Percentiles rank a stretch among this genome's conserved stretches.
Evolutionary conservation across 2,329 filamentous ascomycete genomes (phyloP).

Genomic region (Verticillium alfalfae): DNA sequence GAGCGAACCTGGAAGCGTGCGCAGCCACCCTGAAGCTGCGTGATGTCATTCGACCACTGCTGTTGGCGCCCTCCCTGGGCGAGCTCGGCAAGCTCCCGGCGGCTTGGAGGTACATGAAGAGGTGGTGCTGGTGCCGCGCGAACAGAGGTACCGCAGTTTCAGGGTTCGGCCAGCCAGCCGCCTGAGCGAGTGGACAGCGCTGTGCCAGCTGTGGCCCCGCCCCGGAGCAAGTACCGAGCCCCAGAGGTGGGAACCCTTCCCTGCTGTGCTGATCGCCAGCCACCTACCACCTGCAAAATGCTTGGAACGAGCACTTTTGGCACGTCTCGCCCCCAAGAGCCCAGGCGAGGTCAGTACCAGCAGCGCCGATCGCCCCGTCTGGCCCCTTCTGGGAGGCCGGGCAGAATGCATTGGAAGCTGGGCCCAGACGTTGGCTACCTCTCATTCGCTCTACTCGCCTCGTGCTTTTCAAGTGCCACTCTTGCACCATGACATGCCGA

Average conservation of each 20-base stretch:
- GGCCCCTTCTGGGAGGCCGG: background rate
- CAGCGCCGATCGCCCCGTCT: background rate
- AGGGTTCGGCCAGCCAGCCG: background rate
- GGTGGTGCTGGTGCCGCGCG: background rate
- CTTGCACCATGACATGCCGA: background rate
- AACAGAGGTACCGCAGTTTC: background rate
- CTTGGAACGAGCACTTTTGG: no score
- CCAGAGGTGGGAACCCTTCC: background rate
- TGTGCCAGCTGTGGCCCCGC: background rate
- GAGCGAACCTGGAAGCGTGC: conserved; percentile 7
- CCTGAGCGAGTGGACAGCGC: background rate
- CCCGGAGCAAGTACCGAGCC: background rate
- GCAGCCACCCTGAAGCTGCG: conserved; percentile 7
- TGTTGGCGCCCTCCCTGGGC: conserved; percentile 9
- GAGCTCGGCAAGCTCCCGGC: background rate
- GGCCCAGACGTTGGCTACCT: background rate
- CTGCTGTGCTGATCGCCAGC: background rate
- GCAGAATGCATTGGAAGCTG: background rate
- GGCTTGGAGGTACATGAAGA: background rate
- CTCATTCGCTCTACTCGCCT: background rate
- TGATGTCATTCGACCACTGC: conserved; percentile 11
- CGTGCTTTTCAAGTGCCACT: no score
- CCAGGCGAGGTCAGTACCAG: no score
- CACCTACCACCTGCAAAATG: background rate
- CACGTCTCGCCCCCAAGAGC: no score